A percentile compares a stretch with the other conserved stretches of the same genome.
phyloP scores from a whole-genome alignment of 345 rosid species.

The Luvunga scandens region DNA sequence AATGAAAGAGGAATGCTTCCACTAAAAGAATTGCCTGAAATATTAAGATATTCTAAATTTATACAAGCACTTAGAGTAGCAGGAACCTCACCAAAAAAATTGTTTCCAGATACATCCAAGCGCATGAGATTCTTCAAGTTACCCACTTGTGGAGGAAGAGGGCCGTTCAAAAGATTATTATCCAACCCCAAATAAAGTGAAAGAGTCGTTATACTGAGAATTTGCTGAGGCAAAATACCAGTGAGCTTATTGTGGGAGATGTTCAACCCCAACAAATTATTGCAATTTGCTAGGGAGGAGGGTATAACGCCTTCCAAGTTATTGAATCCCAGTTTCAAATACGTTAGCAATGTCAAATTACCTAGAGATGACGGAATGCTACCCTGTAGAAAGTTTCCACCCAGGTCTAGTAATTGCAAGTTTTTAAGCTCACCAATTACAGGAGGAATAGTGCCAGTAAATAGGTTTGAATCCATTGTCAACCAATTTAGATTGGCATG shows the following conservation, averaged over 20 bases:
- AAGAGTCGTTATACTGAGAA: too few species aligned
- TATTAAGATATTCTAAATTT: background rate
- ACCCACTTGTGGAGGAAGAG: too few species aligned
- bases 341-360: background rate
- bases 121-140: background rate
- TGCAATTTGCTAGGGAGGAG: conserved; percentile 4
- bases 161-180: too few species aligned
- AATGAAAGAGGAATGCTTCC: conserved; percentile 11
- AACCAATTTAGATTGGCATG: conserved; percentile 11
- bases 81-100: background rate
- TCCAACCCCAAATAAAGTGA: too few species aligned
- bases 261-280: background rate
- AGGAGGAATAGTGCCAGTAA: conserved; percentile 12
- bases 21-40: background rate
- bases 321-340: too few species aligned
- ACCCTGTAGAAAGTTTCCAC: conserved; percentile 3
- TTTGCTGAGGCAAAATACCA: conserved; percentile 3
- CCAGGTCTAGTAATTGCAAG: background rate
- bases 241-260: conserved; percentile 10
- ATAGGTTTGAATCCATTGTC: background rate
- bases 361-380: conserved; percentile 4
- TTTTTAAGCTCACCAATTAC: background rate
- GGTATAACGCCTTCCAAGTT: conserved; percentile 14
- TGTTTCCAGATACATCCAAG: conserved; percentile 13
- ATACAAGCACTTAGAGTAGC: background rate